A percentile compares a stretch with the other conserved stretches of the same genome.
Conservation (phyloP, 2,329 filamentous ascomycete genomes). For the Diplodia corticola region DNA sequence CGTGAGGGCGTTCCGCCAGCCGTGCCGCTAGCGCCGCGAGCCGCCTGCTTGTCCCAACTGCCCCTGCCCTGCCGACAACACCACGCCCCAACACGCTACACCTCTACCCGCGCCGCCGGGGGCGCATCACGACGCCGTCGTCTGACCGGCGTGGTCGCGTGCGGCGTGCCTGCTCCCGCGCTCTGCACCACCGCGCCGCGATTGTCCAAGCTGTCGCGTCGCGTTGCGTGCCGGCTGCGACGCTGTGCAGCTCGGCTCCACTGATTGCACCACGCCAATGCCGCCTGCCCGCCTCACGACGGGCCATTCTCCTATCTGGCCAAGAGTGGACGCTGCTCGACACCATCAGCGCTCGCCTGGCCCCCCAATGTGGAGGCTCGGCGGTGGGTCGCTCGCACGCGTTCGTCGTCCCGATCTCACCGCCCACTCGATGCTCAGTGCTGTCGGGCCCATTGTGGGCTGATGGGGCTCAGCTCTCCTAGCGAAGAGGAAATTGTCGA, state of each 20-base stretch:
- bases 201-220: not conserved
- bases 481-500: constrained; percentile 6
- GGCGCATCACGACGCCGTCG: constrained; percentile 18
- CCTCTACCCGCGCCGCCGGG: not conserved
- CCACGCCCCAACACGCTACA: not conserved
- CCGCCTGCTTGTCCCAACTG: constrained; percentile 2
- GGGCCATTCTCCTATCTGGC: constrained; percentile 13
- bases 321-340: not conserved
- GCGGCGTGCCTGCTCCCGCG: not conserved
- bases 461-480: constrained; percentile 14
- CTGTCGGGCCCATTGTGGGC: constrained; percentile 22
- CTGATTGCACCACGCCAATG: not conserved
- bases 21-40: constrained; percentile 19
- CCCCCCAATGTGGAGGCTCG: constrained; percentile 8
- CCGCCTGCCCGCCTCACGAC: constrained; percentile 2
- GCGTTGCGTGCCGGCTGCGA: not conserved
- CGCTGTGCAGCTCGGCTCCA: constrained; percentile 10
- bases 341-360: not conserved
- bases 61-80: not conserved
- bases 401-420: not conserved
- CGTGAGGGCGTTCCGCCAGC: constrained; percentile 9
- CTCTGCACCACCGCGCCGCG: not conserved
- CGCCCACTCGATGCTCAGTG: constrained; percentile 8
- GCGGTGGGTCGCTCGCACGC: not conserved
- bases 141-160: constrained; percentile 4